Percentiles rank a stretch among this genome's conserved stretches.
Evolutionary conservation across 164 flowering plant genomes (phyloP).

Genomic region (Aristolochia contorta): DNA sequence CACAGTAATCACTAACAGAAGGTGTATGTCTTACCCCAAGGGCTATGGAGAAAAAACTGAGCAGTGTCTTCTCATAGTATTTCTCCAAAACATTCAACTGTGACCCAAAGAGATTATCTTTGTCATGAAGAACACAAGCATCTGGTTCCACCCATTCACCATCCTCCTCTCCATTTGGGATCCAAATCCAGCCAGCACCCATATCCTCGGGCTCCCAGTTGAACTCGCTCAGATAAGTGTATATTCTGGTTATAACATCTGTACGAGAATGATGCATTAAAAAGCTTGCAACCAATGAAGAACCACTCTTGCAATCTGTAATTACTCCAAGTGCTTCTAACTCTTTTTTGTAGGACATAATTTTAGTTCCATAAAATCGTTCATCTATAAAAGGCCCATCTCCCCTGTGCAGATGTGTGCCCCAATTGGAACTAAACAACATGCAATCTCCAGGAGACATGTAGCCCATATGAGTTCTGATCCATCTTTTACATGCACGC

Average conservation of each 20-base stretch:
- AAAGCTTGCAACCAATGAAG: conserved; percentile 30
- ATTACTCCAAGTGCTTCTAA: conserved; percentile 40
- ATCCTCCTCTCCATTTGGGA: conserved; percentile 31
- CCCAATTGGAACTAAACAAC: conserved; percentile 32
- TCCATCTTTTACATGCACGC: conserved; percentile 29
- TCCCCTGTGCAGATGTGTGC: conserved; percentile 13
- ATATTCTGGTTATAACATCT: conserved; percentile 31
- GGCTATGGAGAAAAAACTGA: conserved; percentile 34
- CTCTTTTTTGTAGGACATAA: conserved; percentile 28
- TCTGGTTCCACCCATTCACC: conserved; percentile 41
- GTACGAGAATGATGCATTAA: conserved; percentile 26
- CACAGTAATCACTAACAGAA: conserved; percentile 36
- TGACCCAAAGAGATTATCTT: conserved; percentile 36
- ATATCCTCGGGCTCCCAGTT: conserved; percentile 31
- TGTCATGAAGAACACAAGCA: conserved; percentile 45
- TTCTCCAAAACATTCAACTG: conserved; percentile 33
- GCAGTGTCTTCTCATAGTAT: conserved; percentile 25
- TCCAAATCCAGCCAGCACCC: conserved; percentile 31
- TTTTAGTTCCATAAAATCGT: conserved; percentile 37
- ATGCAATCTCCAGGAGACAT: conserved; percentile 33
- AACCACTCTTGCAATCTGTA: conserved; percentile 24
- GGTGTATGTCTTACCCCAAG: conserved; percentile 35
- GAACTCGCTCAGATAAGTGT: conserved; percentile 23
- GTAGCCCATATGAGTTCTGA: conserved; percentile 48
- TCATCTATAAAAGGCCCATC: conserved; percentile 72